phyloP scores from a whole-genome alignment of 108 stramenopile genomes.

The Skeletonema marinoi region DNA sequence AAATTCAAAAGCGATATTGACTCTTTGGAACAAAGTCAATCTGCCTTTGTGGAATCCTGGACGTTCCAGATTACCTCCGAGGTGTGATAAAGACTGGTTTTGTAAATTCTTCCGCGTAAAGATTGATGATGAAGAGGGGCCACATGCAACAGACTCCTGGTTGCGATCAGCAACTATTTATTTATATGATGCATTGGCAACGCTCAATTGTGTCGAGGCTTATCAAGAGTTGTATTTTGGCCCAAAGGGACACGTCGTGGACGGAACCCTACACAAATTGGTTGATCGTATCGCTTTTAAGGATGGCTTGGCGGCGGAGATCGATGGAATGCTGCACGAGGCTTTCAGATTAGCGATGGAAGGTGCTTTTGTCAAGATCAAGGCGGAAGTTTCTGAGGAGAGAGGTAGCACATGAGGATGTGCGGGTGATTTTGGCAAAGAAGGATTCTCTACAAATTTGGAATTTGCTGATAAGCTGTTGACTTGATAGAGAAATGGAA shows the following conservation, averaged over 20 bases:
- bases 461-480: too few species aligned
- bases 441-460: too few species aligned
- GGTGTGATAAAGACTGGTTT: constrained; percentile 16
- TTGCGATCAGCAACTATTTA: neutral
- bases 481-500: too few species aligned
- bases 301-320: neutral
- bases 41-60: neutral
- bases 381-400: neutral
- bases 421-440: too few species aligned
- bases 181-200: constrained; percentile 6
- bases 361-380: neutral
- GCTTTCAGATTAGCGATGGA: neutral
- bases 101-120: neutral
- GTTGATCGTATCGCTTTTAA: neutral
- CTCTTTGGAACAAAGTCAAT: constrained; percentile 17
- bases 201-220: constrained; percentile 6
- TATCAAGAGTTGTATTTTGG: constrained; percentile 13
- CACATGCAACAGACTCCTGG: neutral
- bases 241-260: neutral
- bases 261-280: constrained; percentile 1
- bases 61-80: neutral
- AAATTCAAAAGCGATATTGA: constrained; percentile 1
- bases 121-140: neutral
- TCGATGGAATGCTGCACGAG: neutral
- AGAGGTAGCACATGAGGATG: too few species aligned